These are phyloP conservation scores for Penicillium palitans DNA, from an alignment of 2,329 filamentous ascomycete species.

Conservation along the genomic window DNA sequence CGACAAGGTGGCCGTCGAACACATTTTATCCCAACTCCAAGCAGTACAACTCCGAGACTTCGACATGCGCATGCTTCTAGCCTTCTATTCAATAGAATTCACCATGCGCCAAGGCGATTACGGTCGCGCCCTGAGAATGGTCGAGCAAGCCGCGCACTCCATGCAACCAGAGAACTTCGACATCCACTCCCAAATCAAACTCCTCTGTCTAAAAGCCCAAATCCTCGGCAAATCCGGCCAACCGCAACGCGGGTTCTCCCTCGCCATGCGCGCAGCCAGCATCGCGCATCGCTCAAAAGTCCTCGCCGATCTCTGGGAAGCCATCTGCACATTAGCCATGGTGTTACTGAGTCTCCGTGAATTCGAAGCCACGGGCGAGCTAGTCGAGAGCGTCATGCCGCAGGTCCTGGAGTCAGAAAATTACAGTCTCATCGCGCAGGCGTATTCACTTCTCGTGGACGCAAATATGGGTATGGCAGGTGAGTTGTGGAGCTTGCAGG, in stretches of 20 bases:
- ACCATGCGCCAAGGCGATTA: slow-evolving; percentile 56
- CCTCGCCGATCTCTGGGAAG: slow-evolving; percentile 70
- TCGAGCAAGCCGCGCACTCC: slow-evolving; percentile 55
- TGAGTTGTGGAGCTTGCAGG: slow-evolving; percentile 36
- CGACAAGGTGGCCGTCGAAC: slow-evolving; percentile 57
- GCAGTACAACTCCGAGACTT: slow-evolving; percentile 55
- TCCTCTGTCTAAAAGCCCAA: slow-evolving; percentile 71
- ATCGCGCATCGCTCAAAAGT: slow-evolving; percentile 70
- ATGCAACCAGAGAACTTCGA: slow-evolving; percentile 59
- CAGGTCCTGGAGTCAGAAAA: slow-evolving; percentile 73
- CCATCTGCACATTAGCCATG: slow-evolving; percentile 65
- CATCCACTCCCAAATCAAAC: slow-evolving; percentile 66
- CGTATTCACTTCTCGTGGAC: slow-evolving; percentile 73
- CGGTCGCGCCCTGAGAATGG: slow-evolving; percentile 52
- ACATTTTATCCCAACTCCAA: slow-evolving; percentile 59
- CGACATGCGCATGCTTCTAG: slow-evolving; percentile 60
- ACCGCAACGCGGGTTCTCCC: slow-evolving; percentile 72
- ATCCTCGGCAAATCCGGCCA: slow-evolving; percentile 68
- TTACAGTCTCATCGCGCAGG: slow-evolving; percentile 59
- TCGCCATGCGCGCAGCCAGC: slow-evolving; percentile 72
- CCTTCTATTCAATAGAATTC: slow-evolving; percentile 61
- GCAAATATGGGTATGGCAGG: slow-evolving; percentile 75
- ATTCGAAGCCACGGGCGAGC: slow-evolving; percentile 63
- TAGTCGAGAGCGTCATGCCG: slow-evolving; percentile 71
- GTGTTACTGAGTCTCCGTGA: slow-evolving; percentile 71